Base-by-base conservation (phyloP, 345 rosid genomes). In the Brassica rapa region DNA sequence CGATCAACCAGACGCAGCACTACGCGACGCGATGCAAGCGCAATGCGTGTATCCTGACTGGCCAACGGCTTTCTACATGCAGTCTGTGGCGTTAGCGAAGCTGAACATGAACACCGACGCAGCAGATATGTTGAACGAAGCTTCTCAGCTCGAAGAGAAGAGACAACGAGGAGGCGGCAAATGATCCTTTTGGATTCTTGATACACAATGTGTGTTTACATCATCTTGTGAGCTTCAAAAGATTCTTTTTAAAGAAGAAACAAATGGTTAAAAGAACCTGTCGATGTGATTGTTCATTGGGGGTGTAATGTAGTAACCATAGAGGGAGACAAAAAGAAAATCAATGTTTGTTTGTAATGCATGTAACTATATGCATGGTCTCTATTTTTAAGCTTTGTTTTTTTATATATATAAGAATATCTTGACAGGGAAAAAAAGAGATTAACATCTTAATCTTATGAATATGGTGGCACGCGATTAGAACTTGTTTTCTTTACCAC, bases 51-150 rank as follows among this genome's bases (percentile, higher is more conserved):
- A 83, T 75, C 94, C 97, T 1, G 96, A 91, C 12, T 95, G 97
- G 99, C 93, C 98, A 11, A 89, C 94, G 0, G 96, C 97, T 15
- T 95, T 95, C 87, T 93, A 91, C 84, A 88, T 95, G 97, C 99
- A 95, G 80, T 93, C 98, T 0, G 99, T 90, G 14, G 99, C 99
- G 6, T 91, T 95, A 46, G 93, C 97, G 23, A 95, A 95, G 82
- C 88, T 95, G 72, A 86, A 90, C 88, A 95, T 95, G 99, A 89
- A 89, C 83, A 90, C 88, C 32, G 99, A 95, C 68, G 93, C 98
- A 1, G 81, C 89, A 0, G 98, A 95, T 84, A 95, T 95, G 99
- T 87, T 95, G 90, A 88, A 90, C 51, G 98, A 93, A 84, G 99
- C 97, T 62, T 77, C 94, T 32, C 77, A 80, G 39, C 87, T 95